These are phyloP conservation scores for Coniochaeta hoffmannii DNA, from an alignment of 2,329 filamentous ascomycete species.

Conservation along the genomic window DNA sequence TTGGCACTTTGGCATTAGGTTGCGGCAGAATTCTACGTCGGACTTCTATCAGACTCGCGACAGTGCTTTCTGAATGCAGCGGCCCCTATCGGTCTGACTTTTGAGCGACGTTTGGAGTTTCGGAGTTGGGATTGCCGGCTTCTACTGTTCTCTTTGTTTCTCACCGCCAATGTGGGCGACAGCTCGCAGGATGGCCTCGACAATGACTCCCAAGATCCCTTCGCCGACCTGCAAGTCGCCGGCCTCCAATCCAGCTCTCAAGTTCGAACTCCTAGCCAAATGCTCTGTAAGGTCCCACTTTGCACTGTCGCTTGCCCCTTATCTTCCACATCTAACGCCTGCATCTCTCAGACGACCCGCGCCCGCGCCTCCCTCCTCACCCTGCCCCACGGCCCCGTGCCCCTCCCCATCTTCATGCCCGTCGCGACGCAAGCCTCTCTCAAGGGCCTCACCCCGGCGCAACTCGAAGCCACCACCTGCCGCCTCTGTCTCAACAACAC, in stretches of 20 bases:
- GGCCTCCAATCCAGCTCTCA: conserved; percentile 58
- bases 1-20: neutral
- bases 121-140: neutral
- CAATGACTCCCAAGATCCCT: conserved; percentile 15
- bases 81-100: neutral
- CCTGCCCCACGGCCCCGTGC: conserved; percentile 85
- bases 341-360: conserved; percentile 69
- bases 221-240: conserved; percentile 20
- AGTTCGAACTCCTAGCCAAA: conserved; percentile 67
- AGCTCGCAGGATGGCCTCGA: conserved; percentile 37
- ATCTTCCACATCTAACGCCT: neutral
- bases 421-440: conserved; percentile 94
- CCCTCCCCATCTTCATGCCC: conserved; percentile 95
- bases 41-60: neutral
- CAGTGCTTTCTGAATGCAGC: neutral
- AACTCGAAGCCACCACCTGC: conserved; percentile 84
- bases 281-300: conserved; percentile 59
- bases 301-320: conserved; percentile 6
- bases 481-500: conserved; percentile 95
- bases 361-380: conserved; percentile 82
- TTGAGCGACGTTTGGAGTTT: neutral
- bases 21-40: neutral
- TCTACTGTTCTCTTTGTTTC: neutral
- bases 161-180: conserved; percentile 17
- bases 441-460: conserved; percentile 88